Conservation (phyloP, 73 alveolate species). For the Tetrahymena borealis region DNA sequence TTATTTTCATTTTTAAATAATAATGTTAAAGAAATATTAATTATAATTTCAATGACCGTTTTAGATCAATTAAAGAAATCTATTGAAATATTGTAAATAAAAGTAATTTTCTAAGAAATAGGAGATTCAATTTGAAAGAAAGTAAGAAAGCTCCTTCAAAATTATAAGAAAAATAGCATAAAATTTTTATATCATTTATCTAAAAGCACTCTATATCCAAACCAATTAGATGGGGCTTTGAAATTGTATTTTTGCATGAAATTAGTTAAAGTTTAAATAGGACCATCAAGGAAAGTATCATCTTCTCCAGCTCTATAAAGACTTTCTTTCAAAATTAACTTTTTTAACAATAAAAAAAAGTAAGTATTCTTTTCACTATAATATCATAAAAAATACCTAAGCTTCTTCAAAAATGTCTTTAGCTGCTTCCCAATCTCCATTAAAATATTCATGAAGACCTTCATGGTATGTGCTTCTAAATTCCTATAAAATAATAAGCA, state of each 20-base stretch:
- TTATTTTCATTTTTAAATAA: too few species aligned
- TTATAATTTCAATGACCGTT: too few species aligned
- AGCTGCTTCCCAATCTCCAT: conserved; percentile 61
- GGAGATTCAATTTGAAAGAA: too few species aligned
- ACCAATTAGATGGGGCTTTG: conserved; percentile 79
- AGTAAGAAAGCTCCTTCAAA: too few species aligned
- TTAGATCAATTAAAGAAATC: too few species aligned
- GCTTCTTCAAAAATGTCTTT: conserved; percentile 36
- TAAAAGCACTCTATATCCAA: conserved; percentile 72
- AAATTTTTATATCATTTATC: conserved; percentile 49
- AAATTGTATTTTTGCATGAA: conserved; percentile 39
- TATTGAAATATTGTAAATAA: too few species aligned
- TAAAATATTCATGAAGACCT: conserved; percentile 43
- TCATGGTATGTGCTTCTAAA: conserved; percentile 40
- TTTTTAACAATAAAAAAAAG: conserved; percentile 54
- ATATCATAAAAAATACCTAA: conserved; percentile 48
- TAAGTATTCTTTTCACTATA: conserved; percentile 72
- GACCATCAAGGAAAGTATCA: conserved; percentile 33
- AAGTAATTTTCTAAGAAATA: too few species aligned
- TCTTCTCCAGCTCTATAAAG: neutral
- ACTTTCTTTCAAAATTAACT: conserved; percentile 31
- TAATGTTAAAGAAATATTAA: too few species aligned
- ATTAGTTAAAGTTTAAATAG: conserved; percentile 31
- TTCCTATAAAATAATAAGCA: neutral
- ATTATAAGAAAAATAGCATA: neutral